Percentiles rank a stretch among this genome's conserved stretches.
Evolutionary conservation across 2,329 filamentous ascomycete genomes (phyloP).

Genomic region (Penicillium sp.): DNA sequence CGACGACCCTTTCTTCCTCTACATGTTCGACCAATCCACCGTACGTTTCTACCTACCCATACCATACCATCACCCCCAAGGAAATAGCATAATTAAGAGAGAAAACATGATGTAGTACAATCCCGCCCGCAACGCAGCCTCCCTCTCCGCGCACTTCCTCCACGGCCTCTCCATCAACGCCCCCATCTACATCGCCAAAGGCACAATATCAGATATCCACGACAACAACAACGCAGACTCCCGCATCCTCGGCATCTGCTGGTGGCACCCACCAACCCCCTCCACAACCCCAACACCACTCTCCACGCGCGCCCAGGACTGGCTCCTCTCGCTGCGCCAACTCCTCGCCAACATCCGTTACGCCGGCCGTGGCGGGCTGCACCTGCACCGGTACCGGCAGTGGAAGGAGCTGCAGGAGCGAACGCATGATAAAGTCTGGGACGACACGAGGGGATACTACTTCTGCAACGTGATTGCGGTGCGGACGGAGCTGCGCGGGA

Average conservation of each 20-base stretch:
- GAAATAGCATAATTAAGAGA: slow-evolving; percentile 10
- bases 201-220: slow-evolving; percentile 63
- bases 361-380: slow-evolving; percentile 68
- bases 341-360: slow-evolving; percentile 70
- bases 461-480: slow-evolving; percentile 79
- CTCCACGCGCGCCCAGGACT: slow-evolving; percentile 66
- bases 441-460: slow-evolving; percentile 70
- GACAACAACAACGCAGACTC: slow-evolving; percentile 25
- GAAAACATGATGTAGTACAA: slow-evolving; percentile 55
- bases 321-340: slow-evolving; percentile 70
- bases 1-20: slow-evolving; percentile 69
- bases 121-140: slow-evolving; percentile 63
- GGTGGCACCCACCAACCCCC: slow-evolving; percentile 69
- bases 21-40: slow-evolving; percentile 65
- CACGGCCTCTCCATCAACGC: slow-evolving; percentile 66
- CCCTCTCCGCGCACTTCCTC: slow-evolving; percentile 65
- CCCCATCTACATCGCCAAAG: slow-evolving; percentile 69
- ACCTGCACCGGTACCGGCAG: slow-evolving; percentile 70
- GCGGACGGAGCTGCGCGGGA: slow-evolving; percentile 66
- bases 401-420: slow-evolving; percentile 71
- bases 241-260: slow-evolving; percentile 69
- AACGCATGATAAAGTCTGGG: slow-evolving; percentile 68
- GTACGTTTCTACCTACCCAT: slow-evolving; percentile 43
- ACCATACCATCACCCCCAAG: not conserved
- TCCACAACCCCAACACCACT: slow-evolving; percentile 58